These are phyloP conservation scores for Magnusiomyces paraingens DNA, from an alignment of 1,139 yeast species.

Conservation along the genomic window DNA sequence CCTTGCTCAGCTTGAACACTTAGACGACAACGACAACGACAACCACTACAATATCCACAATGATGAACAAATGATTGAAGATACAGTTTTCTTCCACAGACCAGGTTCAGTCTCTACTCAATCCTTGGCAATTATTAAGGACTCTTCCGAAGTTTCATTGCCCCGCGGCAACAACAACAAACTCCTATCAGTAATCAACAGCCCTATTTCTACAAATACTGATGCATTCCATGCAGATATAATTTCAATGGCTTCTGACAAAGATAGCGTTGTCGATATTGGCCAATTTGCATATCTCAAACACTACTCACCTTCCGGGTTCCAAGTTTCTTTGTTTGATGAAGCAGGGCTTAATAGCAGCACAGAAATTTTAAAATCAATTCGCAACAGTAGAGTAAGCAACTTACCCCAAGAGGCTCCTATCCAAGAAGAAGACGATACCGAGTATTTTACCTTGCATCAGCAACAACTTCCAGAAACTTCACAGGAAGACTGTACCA, in stretches of 20 bases:
- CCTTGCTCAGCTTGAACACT: not conserved
- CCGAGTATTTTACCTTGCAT: too few species aligned
- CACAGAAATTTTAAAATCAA: too few species aligned
- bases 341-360: not conserved
- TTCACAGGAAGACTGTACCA: too few species aligned
- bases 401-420: too few species aligned
- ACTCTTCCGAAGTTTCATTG: not conserved
- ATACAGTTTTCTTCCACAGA: not conserved
- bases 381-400: too few species aligned
- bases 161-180: not conserved
- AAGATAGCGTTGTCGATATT: slow-evolving; percentile 3
- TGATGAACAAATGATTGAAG: not conserved
- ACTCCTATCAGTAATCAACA: slow-evolving; percentile 1
- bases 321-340: slow-evolving; percentile 1
- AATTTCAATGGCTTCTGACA: slow-evolving; percentile 3
- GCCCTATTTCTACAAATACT: slow-evolving; percentile 5
- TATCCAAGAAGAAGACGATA: too few species aligned
- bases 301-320: slow-evolving; percentile 6
- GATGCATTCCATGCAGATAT: slow-evolving; percentile 7
- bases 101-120: not conserved
- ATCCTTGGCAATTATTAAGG: not conserved
- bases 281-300: slow-evolving; percentile 1
- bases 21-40: not conserved
- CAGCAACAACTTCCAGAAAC: too few species aligned
- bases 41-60: not conserved